Evolutionary conservation across 2,329 filamentous ascomycete genomes (phyloP).

Genomic region (Trichoderma aggressivum): DNA sequence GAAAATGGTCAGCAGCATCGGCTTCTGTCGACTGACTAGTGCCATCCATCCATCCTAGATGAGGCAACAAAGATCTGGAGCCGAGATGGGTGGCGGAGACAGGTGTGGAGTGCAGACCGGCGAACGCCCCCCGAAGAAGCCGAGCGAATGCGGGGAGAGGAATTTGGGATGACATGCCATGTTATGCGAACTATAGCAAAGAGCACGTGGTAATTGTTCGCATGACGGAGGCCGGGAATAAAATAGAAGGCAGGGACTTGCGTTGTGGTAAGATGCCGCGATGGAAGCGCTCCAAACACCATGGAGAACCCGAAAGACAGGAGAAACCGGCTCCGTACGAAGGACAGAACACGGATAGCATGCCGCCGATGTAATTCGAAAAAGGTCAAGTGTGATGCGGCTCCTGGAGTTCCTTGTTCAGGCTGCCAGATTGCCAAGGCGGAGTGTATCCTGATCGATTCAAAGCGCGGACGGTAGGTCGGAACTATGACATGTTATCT

Average conservation of each 20-base stretch:
- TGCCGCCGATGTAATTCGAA: slow-evolving; percentile 4
- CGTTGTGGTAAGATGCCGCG: neutral
- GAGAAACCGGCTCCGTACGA: neutral
- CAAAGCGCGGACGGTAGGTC: neutral
- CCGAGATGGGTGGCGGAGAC: neutral
- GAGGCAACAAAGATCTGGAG: neutral
- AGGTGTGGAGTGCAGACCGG: neutral
- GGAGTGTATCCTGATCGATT: neutral
- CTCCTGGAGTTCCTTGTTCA: slow-evolving; percentile 3
- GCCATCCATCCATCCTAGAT: neutral
- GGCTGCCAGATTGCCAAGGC: neutral
- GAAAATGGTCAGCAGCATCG: neutral
- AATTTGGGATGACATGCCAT: neutral
- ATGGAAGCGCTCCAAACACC: neutral
- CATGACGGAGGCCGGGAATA: neutral
- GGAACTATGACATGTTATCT: neutral
- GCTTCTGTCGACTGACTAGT: neutral
- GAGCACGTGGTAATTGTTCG: neutral
- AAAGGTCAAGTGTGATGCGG: slow-evolving; percentile 6
- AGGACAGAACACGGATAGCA: neutral
- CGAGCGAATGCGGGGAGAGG: neutral
- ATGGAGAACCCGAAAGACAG: neutral
- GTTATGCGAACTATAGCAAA: neutral
- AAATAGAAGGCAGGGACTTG: neutral
- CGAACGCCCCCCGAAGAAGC: neutral